These are phyloP conservation scores for Ceratocystis ficicola DNA, from an alignment of 2,329 filamentous ascomycete genomes.

Conservation along the genomic window DNA sequence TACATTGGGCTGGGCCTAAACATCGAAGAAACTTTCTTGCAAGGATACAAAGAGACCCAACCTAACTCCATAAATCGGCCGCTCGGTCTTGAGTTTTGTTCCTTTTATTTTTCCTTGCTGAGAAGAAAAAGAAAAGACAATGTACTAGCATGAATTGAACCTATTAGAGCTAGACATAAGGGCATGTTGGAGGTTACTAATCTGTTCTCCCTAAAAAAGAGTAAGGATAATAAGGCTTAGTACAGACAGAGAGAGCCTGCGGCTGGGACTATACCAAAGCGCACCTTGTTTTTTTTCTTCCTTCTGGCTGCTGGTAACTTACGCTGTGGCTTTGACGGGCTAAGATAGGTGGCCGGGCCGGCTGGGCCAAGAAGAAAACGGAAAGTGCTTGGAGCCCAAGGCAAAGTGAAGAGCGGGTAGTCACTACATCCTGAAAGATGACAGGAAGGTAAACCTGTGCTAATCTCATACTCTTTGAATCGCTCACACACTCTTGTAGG, in stretches of 20 bases:
- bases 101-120: neutral
- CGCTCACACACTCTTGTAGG: no score
- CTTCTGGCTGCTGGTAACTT: neutral
- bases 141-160: neutral
- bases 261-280: neutral
- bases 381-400: neutral
- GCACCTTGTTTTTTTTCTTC: neutral
- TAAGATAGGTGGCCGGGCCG: neutral
- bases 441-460: neutral
- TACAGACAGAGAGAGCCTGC: neutral
- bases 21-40: neutral
- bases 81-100: neutral
- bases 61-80: neutral
- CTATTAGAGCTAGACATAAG: neutral
- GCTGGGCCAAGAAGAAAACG: neutral
- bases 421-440: neutral
- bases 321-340: neutral
- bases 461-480: neutral
- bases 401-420: neutral
- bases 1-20: neutral
- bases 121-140: neutral
- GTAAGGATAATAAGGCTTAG: neutral
- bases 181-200: no score
- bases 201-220: no score
- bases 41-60: conserved; percentile 5